A percentile compares a stretch with the other conserved stretches of the same genome.
These are phyloP conservation scores for Vachellia collinsii DNA, from an alignment of 306 rosid genomes.

Conservation along the genomic window DNA sequence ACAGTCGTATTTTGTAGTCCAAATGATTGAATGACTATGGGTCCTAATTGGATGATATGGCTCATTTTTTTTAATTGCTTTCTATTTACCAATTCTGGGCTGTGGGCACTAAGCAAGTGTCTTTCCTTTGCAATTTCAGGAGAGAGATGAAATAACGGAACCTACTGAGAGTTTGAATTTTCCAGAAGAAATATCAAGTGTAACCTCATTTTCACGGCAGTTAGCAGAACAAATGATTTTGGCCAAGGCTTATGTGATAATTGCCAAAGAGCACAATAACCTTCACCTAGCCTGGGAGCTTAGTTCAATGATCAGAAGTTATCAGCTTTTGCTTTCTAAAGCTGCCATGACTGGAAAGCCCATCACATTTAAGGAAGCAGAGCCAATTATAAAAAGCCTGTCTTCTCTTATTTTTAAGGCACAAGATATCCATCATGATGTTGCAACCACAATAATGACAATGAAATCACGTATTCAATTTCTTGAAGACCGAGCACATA, in stretches of 20 bases:
- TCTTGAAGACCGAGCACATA: conserved; percentile 85
- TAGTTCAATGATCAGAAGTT: conserved; percentile 75
- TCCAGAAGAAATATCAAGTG: conserved; percentile 69
- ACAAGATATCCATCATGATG: conserved; percentile 82
- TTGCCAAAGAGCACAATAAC: conserved; percentile 88
- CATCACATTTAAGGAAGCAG: conserved; percentile 74
- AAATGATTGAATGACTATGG: conserved; percentile 15
- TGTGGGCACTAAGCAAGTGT: conserved; percentile 27
- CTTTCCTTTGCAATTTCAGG: conserved; percentile 68
- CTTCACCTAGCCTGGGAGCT: conserved; percentile 98
- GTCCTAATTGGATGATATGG: conserved; percentile 1
- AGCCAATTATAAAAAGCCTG: conserved; percentile 73
- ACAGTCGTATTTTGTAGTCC: conserved; percentile 5
- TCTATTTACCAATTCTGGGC: not conserved
- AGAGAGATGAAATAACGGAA: conserved; percentile 54
- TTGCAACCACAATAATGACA: conserved; percentile 89
- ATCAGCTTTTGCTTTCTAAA: conserved; percentile 88
- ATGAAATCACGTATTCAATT: conserved; percentile 96
- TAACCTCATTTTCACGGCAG: conserved; percentile 84
- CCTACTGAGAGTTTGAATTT: conserved; percentile 61
- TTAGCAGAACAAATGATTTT: conserved; percentile 82
- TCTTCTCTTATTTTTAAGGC: conserved; percentile 83
- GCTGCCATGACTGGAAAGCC: conserved; percentile 82
- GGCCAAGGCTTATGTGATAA: conserved; percentile 90
- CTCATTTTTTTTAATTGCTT: conserved; percentile 21